These are phyloP conservation scores for Fabrea salina DNA, from an alignment of 169 alveolate species.

Conservation along the genomic window DNA sequence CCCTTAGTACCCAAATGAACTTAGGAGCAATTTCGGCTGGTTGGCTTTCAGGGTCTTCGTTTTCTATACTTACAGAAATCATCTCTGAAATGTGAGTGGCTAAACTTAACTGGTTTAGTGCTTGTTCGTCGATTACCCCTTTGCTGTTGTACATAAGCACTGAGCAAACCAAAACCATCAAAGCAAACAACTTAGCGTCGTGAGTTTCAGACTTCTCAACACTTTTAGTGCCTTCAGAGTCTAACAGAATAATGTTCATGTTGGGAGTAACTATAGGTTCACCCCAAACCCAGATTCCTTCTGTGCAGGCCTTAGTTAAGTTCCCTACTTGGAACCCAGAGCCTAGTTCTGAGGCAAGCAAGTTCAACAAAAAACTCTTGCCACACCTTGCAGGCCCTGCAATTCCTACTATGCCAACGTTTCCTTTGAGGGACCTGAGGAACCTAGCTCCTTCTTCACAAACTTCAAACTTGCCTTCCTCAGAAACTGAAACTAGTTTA, in stretches of 20 bases:
- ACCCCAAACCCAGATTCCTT: conserved; percentile 78
- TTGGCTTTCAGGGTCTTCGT: conserved; percentile 42
- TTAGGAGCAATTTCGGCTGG: conserved; percentile 66
- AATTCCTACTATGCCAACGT: conserved; percentile 59
- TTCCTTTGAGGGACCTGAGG: conserved; percentile 45
- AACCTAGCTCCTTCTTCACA: conserved; percentile 53
- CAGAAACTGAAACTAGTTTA: background rate
- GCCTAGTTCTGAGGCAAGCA: conserved; percentile 45
- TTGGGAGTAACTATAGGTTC: conserved; percentile 14
- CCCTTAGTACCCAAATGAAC: conserved; percentile 85
- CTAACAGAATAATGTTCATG: conserved; percentile 63
- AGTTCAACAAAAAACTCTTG: conserved; percentile 64
- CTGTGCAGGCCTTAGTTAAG: conserved; percentile 68
- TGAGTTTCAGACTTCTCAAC: conserved; percentile 65
- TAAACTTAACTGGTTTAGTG: conserved; percentile 46
- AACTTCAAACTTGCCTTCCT: conserved; percentile 62
- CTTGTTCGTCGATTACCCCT: conserved; percentile 82
- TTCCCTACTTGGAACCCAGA: conserved; percentile 67
- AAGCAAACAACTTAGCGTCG: conserved; percentile 82
- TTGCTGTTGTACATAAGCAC: conserved; percentile 72
- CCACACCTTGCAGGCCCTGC: conserved; percentile 78
- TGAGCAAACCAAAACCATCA: conserved; percentile 69
- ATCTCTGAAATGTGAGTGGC: conserved; percentile 41
- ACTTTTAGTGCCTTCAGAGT: conserved; percentile 82
- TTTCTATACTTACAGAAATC: conserved; percentile 8